Evolutionary conservation across 2,329 filamentous ascomycete species (phyloP), one percentile per base, ranked within the genome.

Genomic region (Westerdykella aurantiaca): DNA sequence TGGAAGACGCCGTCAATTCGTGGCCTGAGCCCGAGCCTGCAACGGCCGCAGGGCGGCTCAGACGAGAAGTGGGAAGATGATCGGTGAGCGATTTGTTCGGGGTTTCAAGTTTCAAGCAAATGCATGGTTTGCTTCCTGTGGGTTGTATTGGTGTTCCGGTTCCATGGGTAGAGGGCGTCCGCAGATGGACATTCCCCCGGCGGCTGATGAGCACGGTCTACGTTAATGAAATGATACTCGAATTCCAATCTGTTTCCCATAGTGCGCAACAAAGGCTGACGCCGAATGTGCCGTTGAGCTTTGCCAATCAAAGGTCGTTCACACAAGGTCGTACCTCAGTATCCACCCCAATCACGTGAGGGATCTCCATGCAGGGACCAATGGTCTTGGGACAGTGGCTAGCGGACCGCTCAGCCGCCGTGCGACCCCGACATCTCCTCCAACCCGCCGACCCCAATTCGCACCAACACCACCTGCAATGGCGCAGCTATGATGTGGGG

Each of bases 1-100:
- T 97, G 18, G 87, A 94, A 51, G 88, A 95, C 69, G 86, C 86
- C 14, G 89, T 95, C 1, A 80, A 80, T 38, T 82, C 80, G 17
- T 97, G 93, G 93, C 88, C 90, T 3, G 87, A 91, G 55, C 60
- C 63, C 41, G 50, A 59, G 6, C 43, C 64, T 4, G 51, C 57
- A 21, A 80, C 78, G 48, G 79, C 80, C 46, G 79, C 78, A 44
- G 82, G 76, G 42, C 74, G 82, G 56, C 62, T 86, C 57, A 74
- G 80, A 53, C 77, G 77, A 57, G 81, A 84, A 54, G 63, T 83
- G 45, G 79, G 74, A 23, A 72, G 79, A 48, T 73, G 72, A 53
- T 76, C 13, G 23, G 21, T 31, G 29, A 21, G 9, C n/a, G 33
- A 3, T 35, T 35, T 21, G 3, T 21, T 13, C 14, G 13, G 13